A percentile compares a stretch with the other conserved stretches of the same genome.
Conservation (phyloP, 768 basidiomycete genomes). For the Podaxis pistillaris region DNA sequence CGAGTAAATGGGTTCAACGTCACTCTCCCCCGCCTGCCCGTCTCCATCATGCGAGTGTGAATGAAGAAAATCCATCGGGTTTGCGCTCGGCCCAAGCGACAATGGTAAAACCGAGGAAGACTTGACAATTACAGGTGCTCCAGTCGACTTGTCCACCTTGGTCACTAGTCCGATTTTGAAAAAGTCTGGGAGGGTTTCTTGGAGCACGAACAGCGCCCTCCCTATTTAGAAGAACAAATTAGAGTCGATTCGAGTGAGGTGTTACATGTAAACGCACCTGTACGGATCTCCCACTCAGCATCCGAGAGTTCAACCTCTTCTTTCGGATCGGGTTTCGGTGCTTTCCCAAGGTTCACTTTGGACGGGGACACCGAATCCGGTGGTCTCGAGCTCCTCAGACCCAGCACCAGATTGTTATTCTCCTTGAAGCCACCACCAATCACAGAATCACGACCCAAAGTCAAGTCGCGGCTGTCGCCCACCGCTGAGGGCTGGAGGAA, state of each 20-base stretch:
- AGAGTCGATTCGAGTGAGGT: background rate
- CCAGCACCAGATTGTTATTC: constrained; percentile 1
- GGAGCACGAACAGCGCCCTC: constrained; percentile 66
- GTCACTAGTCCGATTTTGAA: constrained; percentile 67
- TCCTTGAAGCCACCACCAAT: background rate
- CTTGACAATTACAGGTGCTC: constrained; percentile 24
- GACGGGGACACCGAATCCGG: constrained; percentile 10
- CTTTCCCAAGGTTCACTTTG: background rate
- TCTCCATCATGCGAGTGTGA: constrained; percentile 26
- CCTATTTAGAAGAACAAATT: constrained; percentile 37
- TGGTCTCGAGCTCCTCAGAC: constrained; percentile 9
- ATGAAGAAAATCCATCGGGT: constrained; percentile 22
- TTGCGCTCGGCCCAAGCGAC: constrained; percentile 18
- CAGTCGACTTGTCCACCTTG: constrained; percentile 46
- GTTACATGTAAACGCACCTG: constrained; percentile 42
- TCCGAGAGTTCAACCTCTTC: constrained; percentile 47
- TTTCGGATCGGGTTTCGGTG: constrained; percentile 1
- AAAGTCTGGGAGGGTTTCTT: constrained; percentile 69
- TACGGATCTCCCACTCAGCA: constrained; percentile 76
- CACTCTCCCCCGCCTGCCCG: constrained; percentile 27
- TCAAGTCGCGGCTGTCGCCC: background rate
- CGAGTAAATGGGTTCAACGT: constrained; percentile 57
- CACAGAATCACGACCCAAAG: background rate
- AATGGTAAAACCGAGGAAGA: constrained; percentile 8
- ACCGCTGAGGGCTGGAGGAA: background rate